Conservation (phyloP, 306 rosid species). For the Potentilla sterilis region DNA sequence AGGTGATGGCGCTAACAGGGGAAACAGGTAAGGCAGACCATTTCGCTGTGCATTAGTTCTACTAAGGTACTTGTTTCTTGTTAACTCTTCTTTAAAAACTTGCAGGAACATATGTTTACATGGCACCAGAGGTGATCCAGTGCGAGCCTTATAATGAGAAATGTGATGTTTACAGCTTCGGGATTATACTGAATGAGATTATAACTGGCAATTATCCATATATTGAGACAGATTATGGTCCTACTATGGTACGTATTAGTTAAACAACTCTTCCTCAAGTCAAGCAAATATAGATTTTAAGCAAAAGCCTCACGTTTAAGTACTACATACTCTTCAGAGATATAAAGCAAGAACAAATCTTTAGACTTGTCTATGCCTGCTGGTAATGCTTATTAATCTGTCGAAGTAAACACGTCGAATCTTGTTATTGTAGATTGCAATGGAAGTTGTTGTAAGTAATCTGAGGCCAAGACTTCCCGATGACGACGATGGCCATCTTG, state of each 20-base stretch:
- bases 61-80: no score
- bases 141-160: constrained; percentile 80
- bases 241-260: constrained; percentile 50
- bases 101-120: constrained; percentile 69
- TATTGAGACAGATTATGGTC: constrained; percentile 55
- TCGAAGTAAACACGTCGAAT: background rate
- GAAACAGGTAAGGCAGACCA: constrained; percentile 37
- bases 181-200: constrained; percentile 64
- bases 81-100: background rate
- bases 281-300: background rate
- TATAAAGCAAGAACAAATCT: background rate
- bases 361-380: background rate
- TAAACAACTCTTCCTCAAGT: background rate
- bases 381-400: background rate
- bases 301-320: background rate
- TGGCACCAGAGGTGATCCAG: constrained; percentile 68
- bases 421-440: constrained; percentile 51
- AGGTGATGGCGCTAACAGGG: constrained; percentile 57
- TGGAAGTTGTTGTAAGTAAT: constrained; percentile 68
- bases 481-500: constrained; percentile 35
- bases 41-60: background rate
- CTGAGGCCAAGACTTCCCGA: constrained; percentile 57
- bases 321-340: background rate
- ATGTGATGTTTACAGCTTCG: constrained; percentile 70
- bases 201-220: constrained; percentile 58